These are phyloP conservation scores for Citrullus mucosospermus DNA, from an alignment of 306 rosid species.

Conservation along the genomic window DNA sequence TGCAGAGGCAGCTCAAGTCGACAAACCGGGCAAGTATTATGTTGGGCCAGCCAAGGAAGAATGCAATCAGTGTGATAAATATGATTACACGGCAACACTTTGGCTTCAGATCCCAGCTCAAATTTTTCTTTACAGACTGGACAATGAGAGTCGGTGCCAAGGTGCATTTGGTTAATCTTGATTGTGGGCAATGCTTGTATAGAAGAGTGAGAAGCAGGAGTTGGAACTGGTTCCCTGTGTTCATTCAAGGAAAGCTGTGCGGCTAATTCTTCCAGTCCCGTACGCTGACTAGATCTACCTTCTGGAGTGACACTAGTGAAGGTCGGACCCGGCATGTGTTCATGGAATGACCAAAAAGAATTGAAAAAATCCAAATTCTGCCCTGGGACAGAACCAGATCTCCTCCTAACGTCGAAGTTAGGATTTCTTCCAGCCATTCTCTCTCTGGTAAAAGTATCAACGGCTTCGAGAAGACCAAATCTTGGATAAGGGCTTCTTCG, in stretches of 20 bases:
- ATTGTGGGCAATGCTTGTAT: slow-evolving; percentile 71
- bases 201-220: slow-evolving; percentile 57
- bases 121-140: slow-evolving; percentile 65
- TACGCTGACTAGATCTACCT: slow-evolving; percentile 36
- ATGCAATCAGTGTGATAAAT: slow-evolving; percentile 78
- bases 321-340: slow-evolving; percentile 36
- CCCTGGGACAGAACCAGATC: neutral
- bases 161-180: slow-evolving; percentile 42
- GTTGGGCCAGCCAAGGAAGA: slow-evolving; percentile 68
- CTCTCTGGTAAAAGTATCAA: slow-evolving; percentile 35
- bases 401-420: slow-evolving; percentile 31
- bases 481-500: slow-evolving; percentile 37
- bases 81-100: slow-evolving; percentile 76
- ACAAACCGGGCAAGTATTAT: slow-evolving; percentile 80
- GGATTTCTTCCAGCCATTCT: slow-evolving; percentile 49
- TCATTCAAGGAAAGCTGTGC: slow-evolving; percentile 55
- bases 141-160: slow-evolving; percentile 53
- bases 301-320: slow-evolving; percentile 24
- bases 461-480: slow-evolving; percentile 22
- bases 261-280: slow-evolving; percentile 45
- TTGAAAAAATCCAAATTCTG: slow-evolving; percentile 1
- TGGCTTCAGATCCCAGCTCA: slow-evolving; percentile 59
- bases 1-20: slow-evolving; percentile 58
- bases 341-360: slow-evolving; percentile 36
- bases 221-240: slow-evolving; percentile 29